These are phyloP conservation scores for Venturia pyrina DNA, from an alignment of 2,329 filamentous ascomycete genomes.

Conservation along the genomic window DNA sequence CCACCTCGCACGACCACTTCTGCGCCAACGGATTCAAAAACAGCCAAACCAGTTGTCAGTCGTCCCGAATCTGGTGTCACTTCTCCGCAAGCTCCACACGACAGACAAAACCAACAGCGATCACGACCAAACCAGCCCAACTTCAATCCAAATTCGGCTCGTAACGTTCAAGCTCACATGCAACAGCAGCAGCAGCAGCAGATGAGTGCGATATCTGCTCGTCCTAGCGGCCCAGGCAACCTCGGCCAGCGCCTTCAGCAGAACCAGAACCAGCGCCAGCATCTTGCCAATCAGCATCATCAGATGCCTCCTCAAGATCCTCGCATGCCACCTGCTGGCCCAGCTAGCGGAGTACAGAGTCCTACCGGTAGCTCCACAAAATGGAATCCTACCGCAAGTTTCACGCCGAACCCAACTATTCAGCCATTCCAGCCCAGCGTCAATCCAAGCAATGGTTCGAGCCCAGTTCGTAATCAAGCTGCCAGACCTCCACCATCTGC, in stretches of 20 bases:
- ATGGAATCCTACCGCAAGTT: constrained; percentile 56
- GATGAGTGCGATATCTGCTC: neutral
- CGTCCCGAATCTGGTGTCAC: constrained; percentile 6
- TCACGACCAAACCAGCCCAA: constrained; percentile 4
- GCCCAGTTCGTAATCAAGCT: constrained; percentile 49
- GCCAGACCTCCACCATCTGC: neutral
- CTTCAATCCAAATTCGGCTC: neutral
- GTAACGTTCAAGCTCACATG: neutral
- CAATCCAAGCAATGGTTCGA: constrained; percentile 53
- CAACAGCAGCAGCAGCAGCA: constrained; percentile 4
- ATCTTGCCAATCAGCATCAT: constrained; percentile 4
- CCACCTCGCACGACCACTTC: constrained; percentile 31
- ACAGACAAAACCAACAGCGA: constrained; percentile 36
- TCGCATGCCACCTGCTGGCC: constrained; percentile 64
- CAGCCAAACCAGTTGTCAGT: constrained; percentile 20
- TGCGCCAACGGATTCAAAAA: constrained; percentile 26
- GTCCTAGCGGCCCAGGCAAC: neutral
- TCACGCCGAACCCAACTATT: constrained; percentile 71
- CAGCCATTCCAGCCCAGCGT: constrained; percentile 23
- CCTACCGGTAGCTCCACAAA: constrained; percentile 40
- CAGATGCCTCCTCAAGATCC: constrained; percentile 42
- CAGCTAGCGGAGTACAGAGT: constrained; percentile 44
- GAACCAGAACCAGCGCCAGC: constrained; percentile 8
- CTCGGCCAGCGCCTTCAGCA: constrained; percentile 9
- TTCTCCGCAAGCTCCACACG: constrained; percentile 24